A percentile compares a stretch with the other conserved stretches of the same genome.
phyloP scores from a whole-genome alignment of 129 eudicot species.

The Artemisia argyi region DNA sequence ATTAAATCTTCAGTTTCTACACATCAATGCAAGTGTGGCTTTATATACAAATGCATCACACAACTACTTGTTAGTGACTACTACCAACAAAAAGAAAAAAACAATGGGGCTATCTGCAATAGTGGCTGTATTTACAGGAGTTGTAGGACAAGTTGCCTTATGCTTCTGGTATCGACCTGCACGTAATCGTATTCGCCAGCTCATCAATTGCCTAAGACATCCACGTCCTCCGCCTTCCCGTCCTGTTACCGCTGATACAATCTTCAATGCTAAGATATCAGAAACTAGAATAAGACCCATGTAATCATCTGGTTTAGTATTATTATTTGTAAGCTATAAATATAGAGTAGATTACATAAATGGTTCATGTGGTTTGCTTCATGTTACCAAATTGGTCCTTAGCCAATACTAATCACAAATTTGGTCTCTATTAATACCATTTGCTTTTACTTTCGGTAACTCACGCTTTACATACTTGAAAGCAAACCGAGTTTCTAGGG shows the following conservation, averaged over 20 bases:
- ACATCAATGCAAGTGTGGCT: conserved; percentile 2
- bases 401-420: no score
- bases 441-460: no score
- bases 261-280: conserved; percentile 24
- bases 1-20: conserved; percentile 22
- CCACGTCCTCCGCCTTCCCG: conserved; percentile 36
- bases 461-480: no score
- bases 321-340: background rate
- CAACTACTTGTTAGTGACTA: background rate
- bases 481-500: no score
- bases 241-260: conserved; percentile 23
- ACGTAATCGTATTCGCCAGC: conserved; percentile 31
- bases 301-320: background rate
- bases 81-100: background rate
- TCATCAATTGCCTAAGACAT: conserved; percentile 40
- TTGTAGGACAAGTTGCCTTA: conserved; percentile 32
- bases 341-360: background rate
- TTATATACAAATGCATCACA: conserved; percentile 18
- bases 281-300: background rate
- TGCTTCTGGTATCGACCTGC: conserved; percentile 32
- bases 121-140: conserved; percentile 38
- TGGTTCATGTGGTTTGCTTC: no score
- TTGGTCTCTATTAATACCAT: no score
- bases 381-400: no score
- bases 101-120: conserved; percentile 28